Conservation (phyloP, 352 stramenopile species). For the Phytopythium oedochilum region DNA sequence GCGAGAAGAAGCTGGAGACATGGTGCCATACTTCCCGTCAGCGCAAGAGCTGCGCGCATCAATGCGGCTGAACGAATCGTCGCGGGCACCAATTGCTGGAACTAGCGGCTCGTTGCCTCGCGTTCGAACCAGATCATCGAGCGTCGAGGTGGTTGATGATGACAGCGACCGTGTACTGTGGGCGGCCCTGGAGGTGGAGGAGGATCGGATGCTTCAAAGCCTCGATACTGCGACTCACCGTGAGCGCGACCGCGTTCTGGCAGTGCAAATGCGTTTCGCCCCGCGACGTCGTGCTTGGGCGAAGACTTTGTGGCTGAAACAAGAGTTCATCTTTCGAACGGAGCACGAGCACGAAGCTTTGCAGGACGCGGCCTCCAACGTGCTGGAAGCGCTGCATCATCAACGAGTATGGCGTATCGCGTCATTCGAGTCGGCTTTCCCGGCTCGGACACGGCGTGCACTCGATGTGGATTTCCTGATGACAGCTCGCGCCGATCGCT, state of each 20-base stretch:
- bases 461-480: conserved; percentile 44
- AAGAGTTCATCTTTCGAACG: conserved; percentile 67
- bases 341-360: conserved; percentile 51
- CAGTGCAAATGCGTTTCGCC: conserved; percentile 9
- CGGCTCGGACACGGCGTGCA: conserved; percentile 48
- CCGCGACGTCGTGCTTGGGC: conserved; percentile 44
- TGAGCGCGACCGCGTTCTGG: conserved; percentile 30
- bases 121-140: background rate
- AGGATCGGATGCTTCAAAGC: conserved; percentile 67
- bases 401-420: conserved; percentile 45
- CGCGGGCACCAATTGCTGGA: background rate
- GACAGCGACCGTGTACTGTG: conserved; percentile 52
- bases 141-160: conserved; percentile 18
- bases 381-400: conserved; percentile 22
- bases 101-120: background rate
- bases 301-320: conserved; percentile 46
- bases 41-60: conserved; percentile 38
- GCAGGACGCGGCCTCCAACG: conserved; percentile 16
- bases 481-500: conserved; percentile 3
- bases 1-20: conserved; percentile 56
- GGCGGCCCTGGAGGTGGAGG: conserved; percentile 78
- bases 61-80: conserved; percentile 5
- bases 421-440: conserved; percentile 59
- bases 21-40: conserved; percentile 63
- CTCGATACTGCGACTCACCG: conserved; percentile 38